phyloP scores from a whole-genome alignment of 768 basidiomycete genomes.

The Dentipellis fragilis region DNA sequence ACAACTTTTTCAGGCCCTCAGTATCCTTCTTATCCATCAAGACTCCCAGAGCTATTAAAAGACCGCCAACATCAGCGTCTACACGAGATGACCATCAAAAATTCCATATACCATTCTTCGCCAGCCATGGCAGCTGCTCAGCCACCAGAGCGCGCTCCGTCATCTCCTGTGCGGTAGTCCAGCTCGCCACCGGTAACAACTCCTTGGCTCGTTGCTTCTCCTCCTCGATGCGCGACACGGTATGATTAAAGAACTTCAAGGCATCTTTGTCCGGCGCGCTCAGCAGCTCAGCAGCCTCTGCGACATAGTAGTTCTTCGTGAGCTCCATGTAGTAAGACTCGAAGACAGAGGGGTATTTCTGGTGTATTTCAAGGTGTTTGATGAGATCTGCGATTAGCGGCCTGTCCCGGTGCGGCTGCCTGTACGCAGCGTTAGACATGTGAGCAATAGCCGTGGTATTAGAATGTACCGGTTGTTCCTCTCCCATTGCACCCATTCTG shows the following conservation, averaged over 20 bases:
- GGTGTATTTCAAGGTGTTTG: constrained; percentile 43
- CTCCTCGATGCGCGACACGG: constrained; percentile 36
- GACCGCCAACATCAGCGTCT: background rate
- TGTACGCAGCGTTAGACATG: constrained; percentile 11
- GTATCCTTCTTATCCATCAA: constrained; percentile 41
- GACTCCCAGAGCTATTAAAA: constrained; percentile 38
- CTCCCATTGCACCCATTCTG: constrained; percentile 12
- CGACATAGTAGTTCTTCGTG: constrained; percentile 42
- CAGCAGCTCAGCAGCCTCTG: constrained; percentile 34
- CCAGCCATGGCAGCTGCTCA: constrained; percentile 33
- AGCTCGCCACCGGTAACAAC: constrained; percentile 41
- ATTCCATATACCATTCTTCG: constrained; percentile 24
- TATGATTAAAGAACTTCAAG: constrained; percentile 42
- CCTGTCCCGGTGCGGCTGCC: constrained; percentile 30
- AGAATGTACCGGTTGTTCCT: constrained; percentile 4
- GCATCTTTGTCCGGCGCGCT: constrained; percentile 32
- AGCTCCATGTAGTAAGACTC: constrained; percentile 43
- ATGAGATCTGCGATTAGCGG: constrained; percentile 40
- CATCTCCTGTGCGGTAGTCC: constrained; percentile 37
- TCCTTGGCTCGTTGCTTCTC: constrained; percentile 46
- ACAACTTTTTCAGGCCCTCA: constrained; percentile 39
- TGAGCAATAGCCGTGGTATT: background rate
- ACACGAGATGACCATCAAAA: no score
- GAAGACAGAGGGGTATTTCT: constrained; percentile 44
- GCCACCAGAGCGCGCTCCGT: constrained; percentile 45